Evolutionary conservation across 1,284 basidiomycete genomes (phyloP), one percentile per base, ranked within the genome.

Genomic region (Ganoderma lingzhi): DNA sequence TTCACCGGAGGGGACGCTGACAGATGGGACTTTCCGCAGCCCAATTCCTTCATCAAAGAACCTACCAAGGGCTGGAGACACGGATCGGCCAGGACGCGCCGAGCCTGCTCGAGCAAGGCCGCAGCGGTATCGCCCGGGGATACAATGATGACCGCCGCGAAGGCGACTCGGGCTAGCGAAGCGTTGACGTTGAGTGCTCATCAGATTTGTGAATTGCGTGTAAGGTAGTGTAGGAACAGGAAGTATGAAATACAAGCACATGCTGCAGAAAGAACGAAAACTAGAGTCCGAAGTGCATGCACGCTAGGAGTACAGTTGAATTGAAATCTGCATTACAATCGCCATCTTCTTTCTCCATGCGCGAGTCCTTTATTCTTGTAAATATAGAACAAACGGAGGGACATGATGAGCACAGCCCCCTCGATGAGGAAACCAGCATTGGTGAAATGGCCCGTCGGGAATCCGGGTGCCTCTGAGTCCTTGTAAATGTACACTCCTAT

Each of bases 121-220:
- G 95, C 68, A 94, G 87, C 73, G 97, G 97, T 4, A 94, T 98
- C 63, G 96, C 97, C 41, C 88, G 92, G 72, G 95, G 93, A 5
- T 99, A 99, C 79, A 83, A 86, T 37, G 88, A 90, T 37, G 75
- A 76, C 53, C 74, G 73, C 30, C 48, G 65, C 12, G 70, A 65
- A 32, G n/a, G n/a, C 1, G 35, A 12, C 48, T 9, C 14, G 30
- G 17, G 12, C 12, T 48, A 30, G 5, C 32, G 30, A 30, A 30
- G 23, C 10, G 23, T 28, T 6, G 2, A 17, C n/a, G 6, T 23
- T n/a, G 17, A 17, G 6, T 6, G 19, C 17, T 19, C n/a, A 17
- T 48, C 2, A 12, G 3, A 17, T 35, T 6, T 0, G n/a, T 19
- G 32, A 45, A 8, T 23, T 23, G 23, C 23, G 23, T 23, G 23